Evolutionary conservation across 140 eudicot species (phyloP), one percentile per base, ranked within the genome.

Genomic region (Stevia rebaudiana): DNA sequence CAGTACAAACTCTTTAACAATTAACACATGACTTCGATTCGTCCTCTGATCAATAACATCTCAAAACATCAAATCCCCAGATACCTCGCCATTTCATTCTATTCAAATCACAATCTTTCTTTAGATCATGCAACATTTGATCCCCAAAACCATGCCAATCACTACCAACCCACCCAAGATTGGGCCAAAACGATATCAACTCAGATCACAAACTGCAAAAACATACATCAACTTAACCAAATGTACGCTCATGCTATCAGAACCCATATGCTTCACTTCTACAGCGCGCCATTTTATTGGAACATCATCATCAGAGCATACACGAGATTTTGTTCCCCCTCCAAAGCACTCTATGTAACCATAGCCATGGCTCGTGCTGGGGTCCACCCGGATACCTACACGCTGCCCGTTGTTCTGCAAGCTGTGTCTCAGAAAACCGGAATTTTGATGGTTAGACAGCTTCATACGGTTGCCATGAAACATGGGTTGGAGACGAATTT

Each of bases 361-460:
- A 19, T 79, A 5, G 57, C 63, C 46, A 87, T 87, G 95, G 37
- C 75, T 0, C 76, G 82, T 12, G 84, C 84, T 5, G 88, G 86
- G 7, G 79, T 90, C 37, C 6, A 31, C 8, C 94, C 94, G 0
- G 97, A 90, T 53, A 54, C 65, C 3, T 86, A 79, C 63, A 86
- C 97, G 1, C 65, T 90, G 4, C 95, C 98, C 8, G 85, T 84
- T 58, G 72, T 81, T 31, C 40, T 91, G 40, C 76, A 82, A 70
- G 85, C 91, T 0, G 74, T 79, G 5, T 67, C 84, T 17, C 87
- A 76, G 22, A 42, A 19, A 58, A 70, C 75, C 52, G 73, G 66
- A 2, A 3, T 44, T 3, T 13, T 8, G 6, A 18, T 82, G 19
- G 80, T 74, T 35, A 41, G 16, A 19, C 85, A 80, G 66, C 17